These are phyloP conservation scores for Aspergillus novoparasiticus DNA, from an alignment of 2,329 filamentous ascomycete genomes.

Conservation along the genomic window DNA sequence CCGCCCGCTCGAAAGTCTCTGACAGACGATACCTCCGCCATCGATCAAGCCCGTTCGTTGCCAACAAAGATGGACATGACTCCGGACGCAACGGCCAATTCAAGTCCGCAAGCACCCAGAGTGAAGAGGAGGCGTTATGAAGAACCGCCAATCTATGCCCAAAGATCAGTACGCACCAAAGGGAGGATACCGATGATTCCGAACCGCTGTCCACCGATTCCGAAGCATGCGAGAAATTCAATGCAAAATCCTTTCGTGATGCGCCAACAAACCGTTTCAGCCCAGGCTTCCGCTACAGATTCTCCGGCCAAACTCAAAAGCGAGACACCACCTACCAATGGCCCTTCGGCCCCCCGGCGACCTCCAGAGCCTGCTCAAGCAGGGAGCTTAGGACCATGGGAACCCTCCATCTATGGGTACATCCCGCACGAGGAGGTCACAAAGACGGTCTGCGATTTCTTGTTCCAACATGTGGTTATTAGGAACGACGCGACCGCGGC, in stretches of 20 bases:
- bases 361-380: slow-evolving; percentile 21
- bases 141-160: slow-evolving; percentile 57
- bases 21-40: slow-evolving; percentile 18
- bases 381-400: slow-evolving; percentile 46
- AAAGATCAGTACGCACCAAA: slow-evolving; percentile 44
- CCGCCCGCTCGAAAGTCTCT: slow-evolving; percentile 25
- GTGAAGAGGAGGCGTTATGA: slow-evolving; percentile 55
- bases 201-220: slow-evolving; percentile 35
- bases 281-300: slow-evolving; percentile 20
- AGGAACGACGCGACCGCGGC: slow-evolving; percentile 63
- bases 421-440: slow-evolving; percentile 74
- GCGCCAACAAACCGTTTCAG: slow-evolving; percentile 25
- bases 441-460: slow-evolving; percentile 77
- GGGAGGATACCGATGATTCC: slow-evolving; percentile 47
- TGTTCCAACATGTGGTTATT: slow-evolving; percentile 71
- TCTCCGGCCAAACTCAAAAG: slow-evolving; percentile 19
- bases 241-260: slow-evolving; percentile 24
- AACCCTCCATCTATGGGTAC: slow-evolving; percentile 67
- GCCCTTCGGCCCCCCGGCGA: slow-evolving; percentile 23
- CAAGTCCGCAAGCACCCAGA: slow-evolving; percentile 43
- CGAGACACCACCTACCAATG: slow-evolving; percentile 34
- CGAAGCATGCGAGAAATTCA: slow-evolving; percentile 33
- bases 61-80: slow-evolving; percentile 30
- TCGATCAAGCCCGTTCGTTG: slow-evolving; percentile 15
- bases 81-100: slow-evolving; percentile 17